A percentile compares a stretch with the other conserved stretches of the same genome.
Conservation (phyloP, 768 basidiomycete genomes). For the Phaeolepiota aurea region DNA sequence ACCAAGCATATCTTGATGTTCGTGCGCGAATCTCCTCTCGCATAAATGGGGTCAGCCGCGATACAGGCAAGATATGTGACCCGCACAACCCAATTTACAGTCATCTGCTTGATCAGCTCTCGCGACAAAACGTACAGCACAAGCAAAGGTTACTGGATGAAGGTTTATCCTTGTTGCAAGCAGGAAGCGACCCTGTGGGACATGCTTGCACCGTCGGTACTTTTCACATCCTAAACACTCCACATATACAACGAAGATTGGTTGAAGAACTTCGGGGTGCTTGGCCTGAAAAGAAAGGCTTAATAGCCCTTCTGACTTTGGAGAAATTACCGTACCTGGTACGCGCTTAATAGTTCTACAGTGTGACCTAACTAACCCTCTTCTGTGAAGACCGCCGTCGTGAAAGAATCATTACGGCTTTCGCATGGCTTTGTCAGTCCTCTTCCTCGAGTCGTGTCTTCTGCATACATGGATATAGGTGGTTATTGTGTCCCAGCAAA, state of each 20-base stretch:
- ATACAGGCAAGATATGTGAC: slow-evolving; percentile 6
- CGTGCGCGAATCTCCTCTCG: slow-evolving; percentile 6
- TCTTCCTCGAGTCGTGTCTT: slow-evolving; percentile 32
- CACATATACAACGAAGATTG: slow-evolving; percentile 16
- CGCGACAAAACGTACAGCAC: background rate
- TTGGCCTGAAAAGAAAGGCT: slow-evolving; percentile 23
- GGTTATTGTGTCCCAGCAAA: background rate
- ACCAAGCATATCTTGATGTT: slow-evolving; percentile 8
- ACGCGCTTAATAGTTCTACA: background rate
- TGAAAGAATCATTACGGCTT: slow-evolving; percentile 38
- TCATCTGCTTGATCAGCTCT: slow-evolving; percentile 6
- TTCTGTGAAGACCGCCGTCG: slow-evolving; percentile 30
- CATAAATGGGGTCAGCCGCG: slow-evolving; percentile 9
- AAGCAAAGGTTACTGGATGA: slow-evolving; percentile 18
- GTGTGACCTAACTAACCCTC: background rate
- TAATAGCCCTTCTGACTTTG: slow-evolving; percentile 17
- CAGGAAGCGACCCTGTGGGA: slow-evolving; percentile 29
- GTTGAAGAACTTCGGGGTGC: slow-evolving; percentile 22
- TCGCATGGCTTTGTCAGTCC: slow-evolving; percentile 32
- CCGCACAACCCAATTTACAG: slow-evolving; percentile 13
- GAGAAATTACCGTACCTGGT: slow-evolving; percentile 38
- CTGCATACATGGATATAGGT: slow-evolving; percentile 4
- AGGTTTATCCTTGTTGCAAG: slow-evolving; percentile 25
- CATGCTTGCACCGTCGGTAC: slow-evolving; percentile 29
- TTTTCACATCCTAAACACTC: slow-evolving; percentile 25